phyloP scores from a whole-genome alignment of 2,329 filamentous ascomycete genomes.

The Rhinocladiella mackenziei region DNA sequence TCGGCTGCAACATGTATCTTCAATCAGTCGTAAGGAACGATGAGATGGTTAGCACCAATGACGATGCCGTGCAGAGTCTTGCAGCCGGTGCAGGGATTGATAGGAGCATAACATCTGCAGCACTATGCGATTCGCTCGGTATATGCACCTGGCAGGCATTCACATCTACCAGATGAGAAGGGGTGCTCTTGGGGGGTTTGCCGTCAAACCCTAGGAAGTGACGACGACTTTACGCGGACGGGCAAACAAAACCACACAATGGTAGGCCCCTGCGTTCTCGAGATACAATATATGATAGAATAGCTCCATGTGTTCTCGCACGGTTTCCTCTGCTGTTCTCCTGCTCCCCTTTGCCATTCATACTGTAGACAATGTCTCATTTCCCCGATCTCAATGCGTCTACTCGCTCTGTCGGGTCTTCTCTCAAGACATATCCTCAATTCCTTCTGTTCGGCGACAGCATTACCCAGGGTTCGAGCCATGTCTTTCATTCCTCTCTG shows the following conservation, averaged over 20 bases:
- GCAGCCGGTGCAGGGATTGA: not conserved
- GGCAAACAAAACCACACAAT: too few species aligned
- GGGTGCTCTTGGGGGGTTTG: not conserved
- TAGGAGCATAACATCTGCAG: not conserved
- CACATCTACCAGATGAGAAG: not conserved
- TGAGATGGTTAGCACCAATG: too few species aligned
- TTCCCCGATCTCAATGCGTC: slow-evolving; percentile 10
- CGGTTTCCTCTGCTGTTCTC: not conserved
- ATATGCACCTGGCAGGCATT: not conserved
- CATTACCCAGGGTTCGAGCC: slow-evolving; percentile 67
- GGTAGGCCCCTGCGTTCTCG: too few species aligned
- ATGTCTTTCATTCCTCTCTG: slow-evolving; percentile 29
- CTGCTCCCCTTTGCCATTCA: not conserved
- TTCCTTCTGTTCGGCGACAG: slow-evolving; percentile 87
- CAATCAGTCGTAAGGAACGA: too few species aligned
- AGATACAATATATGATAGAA: too few species aligned
- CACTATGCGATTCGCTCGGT: too few species aligned
- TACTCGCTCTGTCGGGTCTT: slow-evolving; percentile 38
- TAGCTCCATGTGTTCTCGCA: too few species aligned
- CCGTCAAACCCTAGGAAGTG: too few species aligned
- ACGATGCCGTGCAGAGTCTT: slow-evolving; percentile 2
- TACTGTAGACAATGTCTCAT: slow-evolving; percentile 16
- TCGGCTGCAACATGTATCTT: too few species aligned
- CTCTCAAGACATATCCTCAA: slow-evolving; percentile 56
- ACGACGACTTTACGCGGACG: too few species aligned